Evolutionary conservation across 2,329 filamentous ascomycete species (phyloP).

Genomic region (Aspergillus fumigatiaffinis): DNA sequence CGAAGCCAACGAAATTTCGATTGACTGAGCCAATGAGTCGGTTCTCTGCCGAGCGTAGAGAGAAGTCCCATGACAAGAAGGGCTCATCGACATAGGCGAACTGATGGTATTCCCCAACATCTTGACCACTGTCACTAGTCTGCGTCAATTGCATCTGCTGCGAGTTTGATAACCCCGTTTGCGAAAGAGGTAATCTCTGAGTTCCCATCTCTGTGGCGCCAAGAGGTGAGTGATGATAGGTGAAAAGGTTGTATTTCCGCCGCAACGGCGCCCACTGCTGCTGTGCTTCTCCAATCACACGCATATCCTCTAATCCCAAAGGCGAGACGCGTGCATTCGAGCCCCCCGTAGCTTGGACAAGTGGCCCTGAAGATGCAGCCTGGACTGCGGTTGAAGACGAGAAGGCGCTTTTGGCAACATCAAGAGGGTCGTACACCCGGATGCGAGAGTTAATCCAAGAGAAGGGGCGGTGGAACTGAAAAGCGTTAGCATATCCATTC

Average conservation of each 20-base stretch:
- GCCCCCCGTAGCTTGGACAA: constrained; percentile 36
- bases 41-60: constrained; percentile 49
- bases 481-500: constrained; percentile 7
- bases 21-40: constrained; percentile 59
- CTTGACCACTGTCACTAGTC: constrained; percentile 18
- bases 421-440: constrained; percentile 52
- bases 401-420: constrained; percentile 27
- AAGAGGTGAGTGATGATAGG: constrained; percentile 47
- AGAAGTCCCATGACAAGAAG: constrained; percentile 63
- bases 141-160: constrained; percentile 44
- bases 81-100: constrained; percentile 62
- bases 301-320: constrained; percentile 55
- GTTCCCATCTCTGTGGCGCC: constrained; percentile 33
- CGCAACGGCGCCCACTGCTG: constrained; percentile 61
- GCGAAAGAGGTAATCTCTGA: constrained; percentile 39
- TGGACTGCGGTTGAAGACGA: constrained; percentile 44
- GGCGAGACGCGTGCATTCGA: constrained; percentile 51
- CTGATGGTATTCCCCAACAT: constrained; percentile 50
- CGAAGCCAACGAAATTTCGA: constrained; percentile 60
- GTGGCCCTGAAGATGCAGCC: constrained; percentile 40
- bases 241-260: constrained; percentile 62
- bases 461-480: constrained; percentile 58
- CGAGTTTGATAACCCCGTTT: constrained; percentile 46
- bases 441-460: constrained; percentile 61
- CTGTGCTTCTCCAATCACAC: constrained; percentile 60